Conservation (phyloP, 768 basidiomycete species). For the Phanerodontia chrysosporium region DNA sequence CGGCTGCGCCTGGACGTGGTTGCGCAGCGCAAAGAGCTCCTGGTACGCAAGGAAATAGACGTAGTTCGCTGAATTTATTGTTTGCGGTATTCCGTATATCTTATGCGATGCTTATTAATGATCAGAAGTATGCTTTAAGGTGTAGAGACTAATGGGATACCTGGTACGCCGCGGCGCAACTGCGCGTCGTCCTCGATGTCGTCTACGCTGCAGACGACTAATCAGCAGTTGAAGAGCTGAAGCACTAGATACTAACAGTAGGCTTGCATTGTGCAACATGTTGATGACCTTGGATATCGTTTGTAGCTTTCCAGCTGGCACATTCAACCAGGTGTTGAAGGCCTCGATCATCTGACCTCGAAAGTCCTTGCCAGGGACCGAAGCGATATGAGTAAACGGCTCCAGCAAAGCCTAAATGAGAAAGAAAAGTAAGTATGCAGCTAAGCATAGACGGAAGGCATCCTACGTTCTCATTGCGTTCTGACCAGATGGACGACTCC, state of each 20-base stretch:
- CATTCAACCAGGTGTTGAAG: slow-evolving; percentile 89
- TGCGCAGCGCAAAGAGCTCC: slow-evolving; percentile 64
- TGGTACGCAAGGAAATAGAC: slow-evolving; percentile 93
- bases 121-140: neutral
- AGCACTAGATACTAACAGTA: slow-evolving; percentile 56
- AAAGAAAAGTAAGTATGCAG: neutral
- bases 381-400: slow-evolving; percentile 80
- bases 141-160: slow-evolving; percentile 28
- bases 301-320: slow-evolving; percentile 64
- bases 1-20: slow-evolving; percentile 8
- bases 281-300: slow-evolving; percentile 80
- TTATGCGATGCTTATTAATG: slow-evolving; percentile 74
- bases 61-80: slow-evolving; percentile 96
- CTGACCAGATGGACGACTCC: slow-evolving; percentile 10
- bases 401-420: slow-evolving; percentile 62
- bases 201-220: slow-evolving; percentile 65
- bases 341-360: slow-evolving; percentile 83
- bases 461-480: slow-evolving; percentile 11
- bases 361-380: slow-evolving; percentile 91
- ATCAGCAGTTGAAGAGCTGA: neutral
- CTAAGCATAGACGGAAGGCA: neutral
- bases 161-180: slow-evolving; percentile 80
- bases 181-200: slow-evolving; percentile 93
- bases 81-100: slow-evolving; percentile 95
- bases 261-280: slow-evolving; percentile 92